These are phyloP conservation scores for Lodderomyces pseudojiufengensis DNA, from an alignment of 1,139 yeast species.

Conservation along the genomic window DNA sequence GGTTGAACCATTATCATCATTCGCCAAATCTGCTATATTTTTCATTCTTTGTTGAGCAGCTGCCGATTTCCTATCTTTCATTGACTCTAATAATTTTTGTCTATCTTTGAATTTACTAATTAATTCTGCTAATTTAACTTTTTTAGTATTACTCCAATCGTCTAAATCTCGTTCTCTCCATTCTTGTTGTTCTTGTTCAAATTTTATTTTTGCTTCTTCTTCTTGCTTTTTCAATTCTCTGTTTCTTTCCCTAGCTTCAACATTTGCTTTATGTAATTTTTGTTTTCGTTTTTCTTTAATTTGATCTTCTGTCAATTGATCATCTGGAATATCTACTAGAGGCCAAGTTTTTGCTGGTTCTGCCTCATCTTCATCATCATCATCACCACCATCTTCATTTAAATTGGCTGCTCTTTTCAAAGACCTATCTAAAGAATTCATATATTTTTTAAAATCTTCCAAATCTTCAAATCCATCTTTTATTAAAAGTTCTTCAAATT, in stretches of 20 bases:
- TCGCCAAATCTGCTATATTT: constrained; percentile 82
- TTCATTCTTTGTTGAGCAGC: constrained; percentile 95
- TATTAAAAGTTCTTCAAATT: constrained; percentile 46
- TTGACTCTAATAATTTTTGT: constrained; percentile 66
- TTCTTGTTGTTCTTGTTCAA: constrained; percentile 59
- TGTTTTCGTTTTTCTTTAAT: constrained; percentile 86
- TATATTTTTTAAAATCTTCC: constrained; percentile 65
- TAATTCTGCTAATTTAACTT: constrained; percentile 55
- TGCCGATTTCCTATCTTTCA: constrained; percentile 82
- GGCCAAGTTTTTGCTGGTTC: constrained; percentile 66
- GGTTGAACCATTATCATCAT: constrained; percentile 53
- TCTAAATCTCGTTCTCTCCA: constrained; percentile 75
- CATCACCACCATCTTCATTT: constrained; percentile 35
- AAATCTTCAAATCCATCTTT: constrained; percentile 78
- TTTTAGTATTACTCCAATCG: constrained; percentile 75
- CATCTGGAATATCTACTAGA: constrained; percentile 78
- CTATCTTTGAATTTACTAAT: constrained; percentile 63
- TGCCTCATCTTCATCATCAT: constrained; percentile 38
- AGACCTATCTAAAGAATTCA: constrained; percentile 63
- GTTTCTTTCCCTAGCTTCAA: constrained; percentile 82
- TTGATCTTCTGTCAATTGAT: constrained; percentile 72
- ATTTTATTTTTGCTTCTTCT: constrained; percentile 52
- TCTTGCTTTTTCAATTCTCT: constrained; percentile 65
- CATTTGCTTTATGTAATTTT: constrained; percentile 75
- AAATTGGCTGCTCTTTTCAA: constrained; percentile 67